Base-by-base conservation (phyloP, 305 asterid genomes). In the Petunia hybrid region DNA sequence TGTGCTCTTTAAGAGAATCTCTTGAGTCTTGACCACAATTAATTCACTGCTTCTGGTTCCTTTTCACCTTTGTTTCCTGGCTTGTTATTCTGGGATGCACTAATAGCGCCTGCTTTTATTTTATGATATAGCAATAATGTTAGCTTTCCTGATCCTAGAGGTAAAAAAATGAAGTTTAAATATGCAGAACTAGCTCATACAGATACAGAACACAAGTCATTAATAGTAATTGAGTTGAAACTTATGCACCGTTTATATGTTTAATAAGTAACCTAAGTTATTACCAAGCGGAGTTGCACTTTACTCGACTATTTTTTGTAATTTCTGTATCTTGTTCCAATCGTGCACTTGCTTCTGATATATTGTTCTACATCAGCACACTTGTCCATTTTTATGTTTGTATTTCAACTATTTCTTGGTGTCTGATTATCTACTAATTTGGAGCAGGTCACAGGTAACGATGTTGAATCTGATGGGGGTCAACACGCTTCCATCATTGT, bases 401-500 rank as follows among this genome's bases (percentile, higher is more conserved):
- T 70, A 45, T 70, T 22, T 70, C 31, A 43, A 8, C 45, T 38
- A n/a, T 14, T 65, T 35, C 16, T 1, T 42, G 71, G 1, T 39
- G 39, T 82, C 71, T 76, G n/a, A 63, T 80, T 38, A 46, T 36
- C 64, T 65, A 41, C 71, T 22, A 61, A 66, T 80, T 8, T 61
- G 63, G 80, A 46, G 80, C 76, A 94, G 98, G 91, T 92, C 71
- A 91, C 95, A 7, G 92, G 94, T 80, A 91, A 85, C 69, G 92
- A 85, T 70, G 81, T 43, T 5, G 94, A 91, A 53, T 78, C 86
- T 51, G 57, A 84, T 13, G 87, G 78, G 80, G 83, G 82, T 68
- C 89, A 88, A 79, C 84, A 83, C 39, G 76, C 87, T 68, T 88
- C 97, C 79, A 66, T 88, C 76, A 0, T 90, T 7, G 90, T 86